These are phyloP conservation scores for Colletotrichum sp. DNA, from an alignment of 2,329 filamentous ascomycete species.

Conservation along the genomic window DNA sequence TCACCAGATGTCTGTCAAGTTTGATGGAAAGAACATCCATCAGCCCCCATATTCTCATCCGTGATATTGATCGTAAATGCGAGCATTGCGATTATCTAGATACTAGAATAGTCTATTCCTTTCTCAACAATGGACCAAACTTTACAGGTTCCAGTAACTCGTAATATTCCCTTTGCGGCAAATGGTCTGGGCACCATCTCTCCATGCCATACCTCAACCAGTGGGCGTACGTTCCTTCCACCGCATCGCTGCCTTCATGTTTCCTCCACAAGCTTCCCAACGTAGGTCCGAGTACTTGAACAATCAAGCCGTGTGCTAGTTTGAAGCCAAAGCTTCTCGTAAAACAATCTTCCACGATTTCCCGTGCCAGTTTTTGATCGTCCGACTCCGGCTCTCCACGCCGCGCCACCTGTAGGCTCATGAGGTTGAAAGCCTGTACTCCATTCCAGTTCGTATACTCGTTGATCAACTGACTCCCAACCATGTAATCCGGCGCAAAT, in stretches of 20 bases:
- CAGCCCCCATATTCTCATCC: neutral
- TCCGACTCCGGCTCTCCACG: constrained; percentile 42
- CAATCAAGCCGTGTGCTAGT: constrained; percentile 58
- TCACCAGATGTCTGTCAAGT: neutral
- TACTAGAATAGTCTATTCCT: constrained; percentile 12
- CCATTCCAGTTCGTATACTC: constrained; percentile 57
- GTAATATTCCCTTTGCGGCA: constrained; percentile 41
- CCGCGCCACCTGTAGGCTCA: constrained; percentile 46
- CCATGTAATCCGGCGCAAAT: constrained; percentile 55
- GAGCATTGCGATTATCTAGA: neutral
- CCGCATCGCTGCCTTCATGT: constrained; percentile 51
- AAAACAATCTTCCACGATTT: constrained; percentile 57
- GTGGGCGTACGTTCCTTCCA: constrained; percentile 56
- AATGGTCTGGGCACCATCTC: constrained; percentile 47
- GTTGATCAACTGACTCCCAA: constrained; percentile 57
- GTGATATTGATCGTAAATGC: neutral
- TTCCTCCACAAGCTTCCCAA: constrained; percentile 59
- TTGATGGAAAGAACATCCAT: neutral
- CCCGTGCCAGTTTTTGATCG: constrained; percentile 52
- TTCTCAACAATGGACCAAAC: constrained; percentile 24
- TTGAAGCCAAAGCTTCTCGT: constrained; percentile 58
- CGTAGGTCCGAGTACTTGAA: constrained; percentile 53
- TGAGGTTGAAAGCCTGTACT: constrained; percentile 50
- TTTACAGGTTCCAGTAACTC: constrained; percentile 40
- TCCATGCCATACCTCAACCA: constrained; percentile 57